Evolutionary conservation across 1,139 yeast genomes (phyloP), one percentile per base, ranked within the genome.

Genomic region (Nakaseomyces delphensis): DNA sequence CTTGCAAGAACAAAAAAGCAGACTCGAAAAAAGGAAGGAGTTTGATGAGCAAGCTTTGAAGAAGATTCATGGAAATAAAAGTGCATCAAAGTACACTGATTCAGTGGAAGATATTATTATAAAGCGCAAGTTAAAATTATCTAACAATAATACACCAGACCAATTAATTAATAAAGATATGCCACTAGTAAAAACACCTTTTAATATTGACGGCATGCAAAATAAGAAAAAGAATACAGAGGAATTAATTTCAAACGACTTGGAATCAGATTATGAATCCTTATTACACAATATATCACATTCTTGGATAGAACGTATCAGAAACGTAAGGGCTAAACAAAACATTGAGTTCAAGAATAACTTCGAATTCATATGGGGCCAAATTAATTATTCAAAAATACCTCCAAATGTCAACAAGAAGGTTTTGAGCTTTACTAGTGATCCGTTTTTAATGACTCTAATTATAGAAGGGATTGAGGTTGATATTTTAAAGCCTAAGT

Each of bases 281-380:
- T 41, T 66, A 6, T 63, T 73, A 16, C 62, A 69, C 41, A 76
- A 82, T 47, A 65, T 83, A 31, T 74, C 91, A 0, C 69, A 68
- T 16, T 76, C 93, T 0, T 89, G 97, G 97, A 71, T 83, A 55
- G 64, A 75, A 43, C 73, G 82, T 47, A 75, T 81, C 1, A 64
- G 67, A 38, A 66, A 66, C 3, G 79, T 69, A 52, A 70, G 67
- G 46, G 47, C 53, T 0, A 63, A 64, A 42, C 60, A 75, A 45
- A 65, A 65, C 27, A 62, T 65, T 11, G 77, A 77, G 28, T 70
- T 83, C 13, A 59, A 66, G 4, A 63, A 67, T n/a, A 78, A 79
- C 54, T 72, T 75, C 48, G 66, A 68, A 19, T 74, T 67, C 43
- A 55, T 79, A 18, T 77, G 76, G 68, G 77, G 78, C 10, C 51